These are phyloP conservation scores for Tylopilus sp. DNA, from an alignment of 768 basidiomycete genomes.

Conservation along the genomic window DNA sequence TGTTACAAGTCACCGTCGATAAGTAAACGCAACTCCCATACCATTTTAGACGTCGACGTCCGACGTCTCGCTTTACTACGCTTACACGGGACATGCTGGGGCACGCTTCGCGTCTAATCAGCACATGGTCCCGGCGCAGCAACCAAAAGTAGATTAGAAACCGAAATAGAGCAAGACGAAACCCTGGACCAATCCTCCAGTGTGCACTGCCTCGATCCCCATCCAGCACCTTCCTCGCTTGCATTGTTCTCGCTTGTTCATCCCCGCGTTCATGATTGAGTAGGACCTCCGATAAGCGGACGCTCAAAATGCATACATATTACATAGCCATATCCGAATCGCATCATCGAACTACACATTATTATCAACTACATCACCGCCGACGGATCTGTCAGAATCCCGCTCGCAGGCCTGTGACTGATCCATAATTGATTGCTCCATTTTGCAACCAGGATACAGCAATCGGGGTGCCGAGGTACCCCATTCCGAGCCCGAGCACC, in stretches of 20 bases:
- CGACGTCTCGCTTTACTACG: neutral
- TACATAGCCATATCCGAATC: neutral
- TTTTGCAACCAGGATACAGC: neutral
- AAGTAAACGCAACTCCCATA: neutral
- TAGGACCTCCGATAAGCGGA: slow-evolving; percentile 6
- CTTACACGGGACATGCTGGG: neutral
- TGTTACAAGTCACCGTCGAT: neutral
- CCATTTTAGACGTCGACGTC: slow-evolving; percentile 2
- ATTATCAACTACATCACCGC: slow-evolving; percentile 2
- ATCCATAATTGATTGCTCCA: neutral
- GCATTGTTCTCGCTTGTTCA: neutral
- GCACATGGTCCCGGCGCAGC: slow-evolving; percentile 1
- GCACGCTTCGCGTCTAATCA: neutral
- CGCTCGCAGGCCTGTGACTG: neutral
- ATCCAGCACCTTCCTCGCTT: neutral
- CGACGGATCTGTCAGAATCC: slow-evolving; percentile 7
- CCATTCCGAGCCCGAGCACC: slow-evolving; percentile 1
- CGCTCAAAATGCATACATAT: neutral
- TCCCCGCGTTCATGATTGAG: slow-evolving; percentile 1
- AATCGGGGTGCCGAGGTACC: neutral
- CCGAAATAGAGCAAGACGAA: slow-evolving; percentile 1
- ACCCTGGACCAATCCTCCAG: neutral
- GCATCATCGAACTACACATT: neutral
- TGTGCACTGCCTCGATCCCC: slow-evolving; percentile 4
- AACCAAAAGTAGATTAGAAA: neutral